Base-by-base conservation (phyloP, 768 basidiomycete genomes). In the Mycena sanguinolenta region DNA sequence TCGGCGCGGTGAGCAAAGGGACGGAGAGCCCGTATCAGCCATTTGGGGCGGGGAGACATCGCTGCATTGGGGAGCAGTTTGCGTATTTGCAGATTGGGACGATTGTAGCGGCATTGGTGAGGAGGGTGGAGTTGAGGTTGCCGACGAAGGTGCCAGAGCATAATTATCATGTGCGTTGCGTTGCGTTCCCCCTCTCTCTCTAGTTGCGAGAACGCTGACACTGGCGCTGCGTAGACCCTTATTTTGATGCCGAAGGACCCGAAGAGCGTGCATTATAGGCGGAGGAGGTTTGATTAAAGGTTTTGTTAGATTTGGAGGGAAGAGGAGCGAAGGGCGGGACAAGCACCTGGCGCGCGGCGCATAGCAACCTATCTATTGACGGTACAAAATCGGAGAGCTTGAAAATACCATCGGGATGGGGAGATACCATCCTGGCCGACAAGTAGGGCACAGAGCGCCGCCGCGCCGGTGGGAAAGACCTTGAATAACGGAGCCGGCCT, bases 21-120 rank as follows among this genome's bases (percentile, higher is more conserved):
- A 98, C 97, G 9, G 95, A 97, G 66, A 95, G 92, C 74, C 95
- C 95, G 58, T 98, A 99, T 80, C 95, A 98, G 79, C 98, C 98
- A 2, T 99, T 99, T 76, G 98, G 98, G 71, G 97, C 98, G 60
- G 98, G 98, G 32, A n/a, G 94, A 75, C 97, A 98, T 84, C 87
- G 97, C 72, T 99, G 95, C 80, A 97, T 98, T 70, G 95, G 96
- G 72, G 96, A 97, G 82, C 93, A 92, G 91, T 99, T 99, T 77
- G 98, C 98, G 28, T 97, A 98, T 81, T 83, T 98, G 71, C 98
- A 99, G 82, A 83, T 99, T 13, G 94, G 95, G 42, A 91, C 91
- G 8, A 87, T 99, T 79, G 84, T 99, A 74, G 80, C 91, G 6
- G 93, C 92, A 16, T 77, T 99, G 69, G 83, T 98, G 57, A 91